Percentiles rank a stretch among this genome's conserved stretches.
phyloP scores from a whole-genome alignment of 495 filamentous ascomycete species.

The Pyrenula massariospora region DNA sequence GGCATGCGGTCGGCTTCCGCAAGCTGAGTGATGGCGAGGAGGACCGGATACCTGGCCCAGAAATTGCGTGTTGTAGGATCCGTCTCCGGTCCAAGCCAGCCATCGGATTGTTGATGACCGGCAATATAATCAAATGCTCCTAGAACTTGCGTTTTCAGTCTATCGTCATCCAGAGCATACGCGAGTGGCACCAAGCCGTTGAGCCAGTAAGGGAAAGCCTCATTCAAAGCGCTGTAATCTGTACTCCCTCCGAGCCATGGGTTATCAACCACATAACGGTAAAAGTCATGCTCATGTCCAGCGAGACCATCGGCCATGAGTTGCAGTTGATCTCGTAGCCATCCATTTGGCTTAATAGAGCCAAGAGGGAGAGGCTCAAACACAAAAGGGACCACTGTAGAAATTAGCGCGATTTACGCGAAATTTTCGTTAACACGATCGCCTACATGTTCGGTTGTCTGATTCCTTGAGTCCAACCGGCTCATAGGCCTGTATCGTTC shows the following conservation, averaged over 20 bases:
- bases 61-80: slow-evolving; percentile 28
- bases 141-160: slow-evolving; percentile 43
- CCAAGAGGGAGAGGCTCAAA: slow-evolving; percentile 43
- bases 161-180: slow-evolving; percentile 38
- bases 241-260: slow-evolving; percentile 41
- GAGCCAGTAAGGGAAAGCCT: slow-evolving; percentile 55
- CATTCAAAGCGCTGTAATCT: slow-evolving; percentile 49
- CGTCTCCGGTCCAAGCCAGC: slow-evolving; percentile 51
- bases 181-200: slow-evolving; percentile 56
- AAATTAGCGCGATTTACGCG: background rate
- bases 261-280: slow-evolving; percentile 40
- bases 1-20: slow-evolving; percentile 21
- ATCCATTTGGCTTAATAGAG: slow-evolving; percentile 44
- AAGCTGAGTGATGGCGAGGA: slow-evolving; percentile 39
- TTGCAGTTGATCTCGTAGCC: slow-evolving; percentile 45
- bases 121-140: slow-evolving; percentile 36
- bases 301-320: slow-evolving; percentile 43
- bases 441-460: background rate
- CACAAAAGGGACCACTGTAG: slow-evolving; percentile 23
- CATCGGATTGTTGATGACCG: slow-evolving; percentile 38
- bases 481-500: background rate
- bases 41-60: slow-evolving; percentile 42
- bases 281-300: slow-evolving; percentile 50
- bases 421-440: background rate
- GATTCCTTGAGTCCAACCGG: background rate